Evolutionary conservation across 179 eudicot species (phyloP), one percentile per base, ranked within the genome.

Genomic region (Actinidia chinensis): DNA sequence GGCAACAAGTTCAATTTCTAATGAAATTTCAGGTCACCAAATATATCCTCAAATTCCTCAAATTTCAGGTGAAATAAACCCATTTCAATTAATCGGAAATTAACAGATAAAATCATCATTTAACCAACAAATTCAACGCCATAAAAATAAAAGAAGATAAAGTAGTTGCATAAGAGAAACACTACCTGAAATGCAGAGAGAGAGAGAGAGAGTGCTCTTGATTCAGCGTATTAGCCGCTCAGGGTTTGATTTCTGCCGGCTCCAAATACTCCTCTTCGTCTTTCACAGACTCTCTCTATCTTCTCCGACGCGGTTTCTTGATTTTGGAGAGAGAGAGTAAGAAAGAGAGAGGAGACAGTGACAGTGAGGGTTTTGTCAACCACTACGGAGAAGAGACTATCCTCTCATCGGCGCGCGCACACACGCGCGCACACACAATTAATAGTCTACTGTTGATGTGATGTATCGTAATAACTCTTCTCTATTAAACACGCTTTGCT

Each of bases 221-320:
- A 74, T 73, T 76, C 81, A 82, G 87, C 79, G 33, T 54, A 58
- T 46, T 43, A 64, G 8, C 12, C 78, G n/a, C 54, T 10, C 50
- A 44, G 44, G 11, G 8, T 64, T 64, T 64, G 63, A 68, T 66
- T 14, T 47, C 74, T 66, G 23, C 17, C 36, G 56, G 48, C 76
- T 73, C 52, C 65, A 7, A 2, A 28, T 5, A 10, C 64, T 58
- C 8, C 44, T 33, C 43, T 23, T 56, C 56, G 60, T 23, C 78
- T 44, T 44, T 46, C 55, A 23, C 54, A 43, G 10, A n/a, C 25
- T 12, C 55, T 74, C 64, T 17, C 68, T 50, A 2, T 36, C 40
- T 36, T 1, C 40, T 36, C 40, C 40, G 40, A 36, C 40, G 40
- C 40, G 40, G 40, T 36, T 36, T 67, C 72, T 52, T 10, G 28